Conservation (phyloP, 164 flowering plant species). For the Vitis riparia region DNA sequence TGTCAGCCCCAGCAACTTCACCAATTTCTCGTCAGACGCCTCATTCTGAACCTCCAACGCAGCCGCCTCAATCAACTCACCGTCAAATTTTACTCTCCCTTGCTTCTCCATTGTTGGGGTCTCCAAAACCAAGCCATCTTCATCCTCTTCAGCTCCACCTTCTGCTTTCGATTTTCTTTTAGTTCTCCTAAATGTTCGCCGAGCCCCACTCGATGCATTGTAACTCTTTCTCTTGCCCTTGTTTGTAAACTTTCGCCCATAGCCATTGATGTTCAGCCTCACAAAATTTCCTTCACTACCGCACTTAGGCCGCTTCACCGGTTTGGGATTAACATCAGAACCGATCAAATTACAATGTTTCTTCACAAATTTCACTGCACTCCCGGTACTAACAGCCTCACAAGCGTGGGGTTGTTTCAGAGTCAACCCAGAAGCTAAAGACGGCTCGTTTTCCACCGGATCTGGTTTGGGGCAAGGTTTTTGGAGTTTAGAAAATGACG, state of each 20-base stretch:
- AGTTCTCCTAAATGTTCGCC: constrained; percentile 30
- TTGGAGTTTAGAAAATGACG: constrained; percentile 49
- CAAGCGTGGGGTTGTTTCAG: neutral
- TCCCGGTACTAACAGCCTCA: constrained; percentile 7
- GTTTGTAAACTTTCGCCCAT: constrained; percentile 48
- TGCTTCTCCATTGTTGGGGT: constrained; percentile 9
- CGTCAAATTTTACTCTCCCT: constrained; percentile 14
- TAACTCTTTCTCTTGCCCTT: constrained; percentile 24
- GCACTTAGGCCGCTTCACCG: constrained; percentile 42
- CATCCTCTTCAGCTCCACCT: constrained; percentile 34
- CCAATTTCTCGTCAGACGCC: constrained; percentile 74
- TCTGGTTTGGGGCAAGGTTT: constrained; percentile 33
- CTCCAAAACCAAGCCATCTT: constrained; percentile 50
- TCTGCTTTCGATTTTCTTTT: constrained; percentile 27
- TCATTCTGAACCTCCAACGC: constrained; percentile 48
- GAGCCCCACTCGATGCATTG: constrained; percentile 12
- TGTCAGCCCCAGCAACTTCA: constrained; percentile 59
- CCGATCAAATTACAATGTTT: constrained; percentile 58
- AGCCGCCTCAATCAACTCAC: constrained; percentile 44
- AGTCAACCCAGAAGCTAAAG: neutral
- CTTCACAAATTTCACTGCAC: constrained; percentile 17
- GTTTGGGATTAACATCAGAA: constrained; percentile 13
- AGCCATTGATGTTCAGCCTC: constrained; percentile 70
- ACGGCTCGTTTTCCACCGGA: constrained; percentile 18
- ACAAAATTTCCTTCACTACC: constrained; percentile 82